Percentiles rank a stretch among this genome's conserved stretches.
Evolutionary conservation across 768 basidiomycete species (phyloP).

Genomic region (Chalciporus sphaerocephalus): DNA sequence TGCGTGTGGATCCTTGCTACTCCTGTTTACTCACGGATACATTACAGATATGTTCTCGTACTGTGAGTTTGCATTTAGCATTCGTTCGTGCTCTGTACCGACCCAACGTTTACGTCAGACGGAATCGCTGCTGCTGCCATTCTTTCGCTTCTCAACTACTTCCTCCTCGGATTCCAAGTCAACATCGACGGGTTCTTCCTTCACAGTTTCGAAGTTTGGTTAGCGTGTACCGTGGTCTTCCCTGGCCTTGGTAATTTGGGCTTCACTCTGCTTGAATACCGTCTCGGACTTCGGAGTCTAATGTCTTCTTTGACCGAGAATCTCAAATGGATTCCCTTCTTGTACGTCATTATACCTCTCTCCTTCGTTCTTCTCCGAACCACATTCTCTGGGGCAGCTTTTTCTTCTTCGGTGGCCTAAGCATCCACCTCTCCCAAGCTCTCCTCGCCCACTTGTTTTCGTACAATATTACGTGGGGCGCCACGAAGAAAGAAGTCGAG

Average conservation of each 20-base stretch:
- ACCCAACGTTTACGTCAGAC: slow-evolving; percentile 11
- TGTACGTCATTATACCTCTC: slow-evolving; percentile 20
- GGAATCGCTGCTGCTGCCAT: slow-evolving; percentile 66
- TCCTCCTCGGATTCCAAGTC: slow-evolving; percentile 69
- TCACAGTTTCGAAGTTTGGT: slow-evolving; percentile 76
- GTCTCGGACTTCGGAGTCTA: slow-evolving; percentile 46
- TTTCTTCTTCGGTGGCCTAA: slow-evolving; percentile 55
- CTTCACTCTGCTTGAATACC: slow-evolving; percentile 72
- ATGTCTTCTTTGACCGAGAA: slow-evolving; percentile 24
- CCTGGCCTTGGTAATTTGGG: slow-evolving; percentile 70
- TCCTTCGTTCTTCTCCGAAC: background rate
- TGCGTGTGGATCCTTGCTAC: background rate
- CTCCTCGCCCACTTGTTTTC: slow-evolving; percentile 54
- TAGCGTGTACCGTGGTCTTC: slow-evolving; percentile 73
- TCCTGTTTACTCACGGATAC: background rate
- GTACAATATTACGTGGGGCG: slow-evolving; percentile 56
- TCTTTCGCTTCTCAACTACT: slow-evolving; percentile 69
- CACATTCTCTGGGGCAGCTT: slow-evolving; percentile 21
- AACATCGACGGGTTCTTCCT: slow-evolving; percentile 71
- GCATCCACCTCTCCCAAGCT: slow-evolving; percentile 48
- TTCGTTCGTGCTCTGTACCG: background rate
- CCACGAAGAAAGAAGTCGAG: slow-evolving; percentile 79
- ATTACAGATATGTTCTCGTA: slow-evolving; percentile 47
- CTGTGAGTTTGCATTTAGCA: slow-evolving; percentile 31
- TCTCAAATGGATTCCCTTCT: slow-evolving; percentile 35